Evolutionary conservation across 805 yeast species (phyloP), one percentile per base, ranked within the genome.

Genomic region (Starmerella scarabaei): DNA sequence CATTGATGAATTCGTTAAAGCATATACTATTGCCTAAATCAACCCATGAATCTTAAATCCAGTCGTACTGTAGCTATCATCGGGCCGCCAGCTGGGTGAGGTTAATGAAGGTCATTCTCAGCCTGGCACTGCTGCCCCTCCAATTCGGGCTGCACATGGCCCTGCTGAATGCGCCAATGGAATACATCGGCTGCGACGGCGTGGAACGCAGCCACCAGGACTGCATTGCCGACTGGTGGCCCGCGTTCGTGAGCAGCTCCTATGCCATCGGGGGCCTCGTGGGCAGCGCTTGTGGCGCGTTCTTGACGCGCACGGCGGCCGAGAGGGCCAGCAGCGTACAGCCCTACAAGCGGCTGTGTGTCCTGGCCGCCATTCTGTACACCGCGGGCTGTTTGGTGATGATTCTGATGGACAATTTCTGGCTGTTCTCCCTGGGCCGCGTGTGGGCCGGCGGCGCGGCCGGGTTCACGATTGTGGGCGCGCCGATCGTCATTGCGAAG

Each of bases 141-240:
- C 96, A 85, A 58, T 91, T 79, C 58, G 98, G 98, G 1, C 84
- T 81, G 58, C 97, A 91, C 57, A 77, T 88, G 79, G 79, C 95
- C 1, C 96, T 86, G 58, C 67, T 88, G 56, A 88, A 88, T 61
- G 93, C 95, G 5, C 95, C 96, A 0, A 80, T 80, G 42, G 68
- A 71, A 12, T 71, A 73, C 24, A 65, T 84, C 35, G 69, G 81
- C 9, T 83, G 94, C 54, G 40, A 37, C 5, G 43, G 48, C n/a
- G 50, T 45, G 15, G 48, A 43, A 26, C 42, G 33, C 4, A 32
- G 16, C 19, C 20, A 39, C 11, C 38, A 38, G 30, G 64, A 67
- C 51, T 82, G 93, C 56, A 69, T 82, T 9, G 63, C 70, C 0
- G 65, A 80, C 65, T 58, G 64, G 26, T 68, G 70, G 23, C 75